Evolutionary conservation across 345 rosid genomes (phyloP).

Genomic region (Chamaenerion angustifolium): DNA sequence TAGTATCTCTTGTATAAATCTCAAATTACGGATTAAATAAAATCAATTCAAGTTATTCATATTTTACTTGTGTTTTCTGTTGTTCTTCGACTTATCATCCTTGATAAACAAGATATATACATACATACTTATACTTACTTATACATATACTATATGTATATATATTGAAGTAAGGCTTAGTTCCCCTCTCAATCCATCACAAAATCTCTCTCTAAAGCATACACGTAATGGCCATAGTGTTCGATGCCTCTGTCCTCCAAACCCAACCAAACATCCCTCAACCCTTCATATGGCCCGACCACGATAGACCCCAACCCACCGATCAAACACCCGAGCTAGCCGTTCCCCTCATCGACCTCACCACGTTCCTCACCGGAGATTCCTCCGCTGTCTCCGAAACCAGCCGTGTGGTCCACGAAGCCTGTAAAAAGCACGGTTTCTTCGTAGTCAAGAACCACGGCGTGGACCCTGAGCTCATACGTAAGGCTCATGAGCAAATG

Average conservation of each 20-base stretch:
- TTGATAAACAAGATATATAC: no score
- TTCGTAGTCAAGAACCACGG: conserved; percentile 64
- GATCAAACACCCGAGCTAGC: conserved; percentile 27
- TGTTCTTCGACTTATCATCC: no score
- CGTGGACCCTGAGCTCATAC: conserved; percentile 30
- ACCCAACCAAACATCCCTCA: conserved; percentile 38
- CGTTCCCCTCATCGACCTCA: conserved; percentile 51
- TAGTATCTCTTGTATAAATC: no score
- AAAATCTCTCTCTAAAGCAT: no score
- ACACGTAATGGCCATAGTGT: conserved; percentile 14
- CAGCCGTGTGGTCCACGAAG: conserved; percentile 31
- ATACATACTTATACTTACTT: no score
- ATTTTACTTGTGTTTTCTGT: no score
- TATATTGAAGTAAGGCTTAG: no score
- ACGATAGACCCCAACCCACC: conserved; percentile 37
- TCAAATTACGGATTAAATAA: no score
- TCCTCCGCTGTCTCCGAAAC: conserved; percentile 23
- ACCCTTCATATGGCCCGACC: conserved; percentile 67
- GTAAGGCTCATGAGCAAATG: conserved; percentile 32
- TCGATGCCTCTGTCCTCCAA: conserved; percentile 34
- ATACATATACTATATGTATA: no score
- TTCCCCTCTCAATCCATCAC: neutral
- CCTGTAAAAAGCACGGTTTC: conserved; percentile 64
- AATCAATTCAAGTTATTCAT: no score
- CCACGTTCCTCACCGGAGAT: conserved; percentile 35